A percentile compares a stretch with the other conserved stretches of the same genome.
Conservation (phyloP, 179 eudicot species). For the Beta macrorhiza region DNA sequence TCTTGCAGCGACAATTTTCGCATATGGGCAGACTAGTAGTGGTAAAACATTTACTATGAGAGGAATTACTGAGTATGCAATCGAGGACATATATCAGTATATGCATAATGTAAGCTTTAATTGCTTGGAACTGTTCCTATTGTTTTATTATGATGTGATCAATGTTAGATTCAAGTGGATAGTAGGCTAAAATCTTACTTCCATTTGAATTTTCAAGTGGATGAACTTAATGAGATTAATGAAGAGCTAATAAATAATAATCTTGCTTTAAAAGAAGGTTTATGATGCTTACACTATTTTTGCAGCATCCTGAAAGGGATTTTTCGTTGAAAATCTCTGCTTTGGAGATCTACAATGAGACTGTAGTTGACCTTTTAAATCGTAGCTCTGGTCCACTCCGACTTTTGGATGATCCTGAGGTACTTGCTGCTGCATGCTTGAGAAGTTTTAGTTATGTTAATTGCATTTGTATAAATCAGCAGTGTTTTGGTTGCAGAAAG, state of each 20-base stretch:
- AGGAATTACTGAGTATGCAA: constrained; percentile 80
- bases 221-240: too few relatives aligned
- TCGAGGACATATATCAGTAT: constrained; percentile 80
- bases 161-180: neutral
- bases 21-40: constrained; percentile 99
- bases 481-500: constrained; percentile 38
- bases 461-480: neutral
- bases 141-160: neutral
- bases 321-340: constrained; percentile 75
- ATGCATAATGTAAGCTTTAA: constrained; percentile 56
- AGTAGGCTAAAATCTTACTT: neutral
- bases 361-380: constrained; percentile 80
- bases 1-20: constrained; percentile 88
- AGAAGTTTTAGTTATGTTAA: neutral
- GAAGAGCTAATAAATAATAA: neutral
- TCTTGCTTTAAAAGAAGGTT: neutral
- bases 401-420: constrained; percentile 99
- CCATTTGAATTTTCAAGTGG: neutral
- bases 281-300: constrained; percentile 1
- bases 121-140: neutral
- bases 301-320: constrained; percentile 65
- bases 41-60: constrained; percentile 97
- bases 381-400: constrained; percentile 83
- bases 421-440: constrained; percentile 27
- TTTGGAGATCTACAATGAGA: constrained; percentile 91